Percentiles rank a stretch among this genome's conserved stretches.
Conservation (phyloP, 1,284 basidiomycete genomes). For the Ceratobasidium sp. region DNA sequence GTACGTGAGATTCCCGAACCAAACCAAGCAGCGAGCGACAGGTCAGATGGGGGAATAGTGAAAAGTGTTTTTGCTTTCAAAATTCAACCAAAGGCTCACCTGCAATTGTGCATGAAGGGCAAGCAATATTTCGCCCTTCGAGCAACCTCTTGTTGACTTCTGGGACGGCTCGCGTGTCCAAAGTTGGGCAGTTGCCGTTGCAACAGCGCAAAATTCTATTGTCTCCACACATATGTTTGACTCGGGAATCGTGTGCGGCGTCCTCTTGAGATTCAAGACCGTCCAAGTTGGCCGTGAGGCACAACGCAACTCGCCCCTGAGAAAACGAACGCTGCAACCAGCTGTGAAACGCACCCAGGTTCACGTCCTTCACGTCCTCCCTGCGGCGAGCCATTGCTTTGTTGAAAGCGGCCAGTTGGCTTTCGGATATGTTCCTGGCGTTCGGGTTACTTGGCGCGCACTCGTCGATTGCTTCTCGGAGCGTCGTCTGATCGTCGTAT, state of each 20-base stretch:
- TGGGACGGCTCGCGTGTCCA: too few species aligned
- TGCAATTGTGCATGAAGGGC: neutral
- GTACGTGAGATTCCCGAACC: too few species aligned
- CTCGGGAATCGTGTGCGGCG: neutral
- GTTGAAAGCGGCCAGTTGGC: constrained; percentile 20
- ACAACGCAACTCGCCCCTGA: neutral
- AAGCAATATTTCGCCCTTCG: neutral
- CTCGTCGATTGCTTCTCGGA: neutral
- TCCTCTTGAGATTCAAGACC: neutral
- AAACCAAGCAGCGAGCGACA: too few species aligned
- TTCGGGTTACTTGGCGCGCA: neutral
- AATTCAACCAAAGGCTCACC: too few species aligned
- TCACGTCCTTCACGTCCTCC: neutral
- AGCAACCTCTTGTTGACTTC: too few species aligned
- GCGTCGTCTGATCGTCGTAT: neutral
- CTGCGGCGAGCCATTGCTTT: neutral
- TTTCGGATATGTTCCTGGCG: neutral
- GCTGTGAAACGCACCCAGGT: neutral
- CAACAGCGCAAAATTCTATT: constrained; percentile 4
- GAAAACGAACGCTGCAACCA: neutral
- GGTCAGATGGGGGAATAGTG: too few species aligned
- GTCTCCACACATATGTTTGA: neutral
- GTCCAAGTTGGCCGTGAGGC: constrained; percentile 1
- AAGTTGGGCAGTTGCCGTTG: neutral
- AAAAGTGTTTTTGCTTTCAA: too few species aligned